Evolutionary conservation across 352 stramenopile genomes (phyloP), one percentile per base, ranked within the genome.

Genomic region (Phytopythium ostracodes): DNA sequence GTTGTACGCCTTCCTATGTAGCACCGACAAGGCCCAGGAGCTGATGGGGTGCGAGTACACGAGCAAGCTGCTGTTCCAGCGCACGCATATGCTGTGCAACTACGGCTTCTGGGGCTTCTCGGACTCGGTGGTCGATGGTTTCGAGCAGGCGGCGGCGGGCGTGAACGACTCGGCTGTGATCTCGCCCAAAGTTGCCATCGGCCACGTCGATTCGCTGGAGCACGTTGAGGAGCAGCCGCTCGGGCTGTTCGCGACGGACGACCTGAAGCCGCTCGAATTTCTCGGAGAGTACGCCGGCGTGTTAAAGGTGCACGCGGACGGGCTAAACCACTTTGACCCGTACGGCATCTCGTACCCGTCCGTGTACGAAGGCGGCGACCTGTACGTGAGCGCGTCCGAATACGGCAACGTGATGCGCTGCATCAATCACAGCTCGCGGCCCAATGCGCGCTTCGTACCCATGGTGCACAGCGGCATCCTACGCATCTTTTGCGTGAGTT

Each of bases 81-180:
- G 79, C 51, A 76, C 81, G 60, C 63, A 67, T 14, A 68, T 91
- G 75, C 67, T 93, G 62, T 68, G 77, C 36, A 93, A 91, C 61
- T 93, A 93, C 60, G 76, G 59, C 27, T 92, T 91, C 64, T 91
- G 81, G 75, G 84, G 81, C 27, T 91, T 89, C 60, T 81, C 78
- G 22, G 79, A 81, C 67, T 70, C 66, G 44, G 57, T 68, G 17
- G 56, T 75, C 33, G 75, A 91, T 44, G 79, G 73, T 12, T 89
- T 87, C 38, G 67, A 77, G 7, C 64, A 78, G 27, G 75, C 87
- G 20, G 59, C 57, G 0, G 57, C 70, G n/a, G 56, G 72, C 6
- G 24, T 43, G 18, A 56, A 71, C 61, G 52, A 57, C 18, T 68
- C 59, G n/a, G 56, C 62, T 9, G 63, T 72, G 27, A 71, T 87